phyloP scores from a whole-genome alignment of 805 yeast genomes.

The Metschnikowia amazonensis region DNA sequence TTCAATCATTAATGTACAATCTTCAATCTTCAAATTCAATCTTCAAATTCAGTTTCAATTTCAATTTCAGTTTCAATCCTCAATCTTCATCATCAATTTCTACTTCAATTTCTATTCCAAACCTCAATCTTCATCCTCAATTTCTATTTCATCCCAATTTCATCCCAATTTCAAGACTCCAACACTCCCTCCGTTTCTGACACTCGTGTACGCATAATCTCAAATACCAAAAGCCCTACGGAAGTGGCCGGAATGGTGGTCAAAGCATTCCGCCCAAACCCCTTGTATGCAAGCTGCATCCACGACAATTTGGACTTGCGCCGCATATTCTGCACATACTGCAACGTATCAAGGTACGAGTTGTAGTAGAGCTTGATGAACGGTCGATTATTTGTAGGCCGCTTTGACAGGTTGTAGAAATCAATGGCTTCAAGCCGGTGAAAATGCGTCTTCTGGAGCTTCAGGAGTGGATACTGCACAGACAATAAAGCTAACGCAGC shows the following conservation, averaged over 20 bases:
- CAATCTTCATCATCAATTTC: no score
- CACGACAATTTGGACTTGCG: constrained; percentile 57
- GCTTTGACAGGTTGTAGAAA: constrained; percentile 41
- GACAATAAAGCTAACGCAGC: constrained; percentile 76
- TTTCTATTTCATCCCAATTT: no score
- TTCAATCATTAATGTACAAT: no score
- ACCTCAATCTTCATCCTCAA: no score
- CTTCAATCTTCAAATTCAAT: no score
- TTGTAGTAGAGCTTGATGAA: constrained; percentile 57
- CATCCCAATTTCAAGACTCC: no score
- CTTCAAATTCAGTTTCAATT: no score
- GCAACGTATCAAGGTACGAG: constrained; percentile 67
- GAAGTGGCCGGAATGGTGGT: constrained; percentile 86
- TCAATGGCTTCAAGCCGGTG: constrained; percentile 79
- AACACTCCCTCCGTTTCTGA: constrained; percentile 29
- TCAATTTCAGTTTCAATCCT: no score
- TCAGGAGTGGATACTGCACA: constrained; percentile 79
- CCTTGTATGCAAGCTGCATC: constrained; percentile 70
- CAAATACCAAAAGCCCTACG: constrained; percentile 79
- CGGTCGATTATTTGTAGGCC: constrained; percentile 24
- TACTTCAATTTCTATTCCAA: no score
- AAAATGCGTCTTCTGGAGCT: constrained; percentile 75
- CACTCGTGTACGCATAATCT: constrained; percentile 60
- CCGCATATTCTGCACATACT: constrained; percentile 50
- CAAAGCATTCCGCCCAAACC: constrained; percentile 67